Evolutionary conservation across 2,329 filamentous ascomycete genomes (phyloP).

Genomic region (Acarospora socialis): DNA sequence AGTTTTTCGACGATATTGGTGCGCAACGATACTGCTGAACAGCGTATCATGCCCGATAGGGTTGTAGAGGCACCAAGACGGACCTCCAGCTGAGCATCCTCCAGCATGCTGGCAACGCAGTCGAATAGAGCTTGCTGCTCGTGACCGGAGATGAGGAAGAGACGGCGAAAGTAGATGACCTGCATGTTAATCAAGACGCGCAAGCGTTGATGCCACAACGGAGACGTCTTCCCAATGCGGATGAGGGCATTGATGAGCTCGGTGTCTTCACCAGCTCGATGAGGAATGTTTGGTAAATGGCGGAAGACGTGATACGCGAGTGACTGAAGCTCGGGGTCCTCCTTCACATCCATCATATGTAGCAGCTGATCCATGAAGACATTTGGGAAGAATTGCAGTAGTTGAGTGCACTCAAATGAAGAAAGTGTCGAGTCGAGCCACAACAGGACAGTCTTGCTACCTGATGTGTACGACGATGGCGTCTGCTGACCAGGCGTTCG

Average conservation of each 20-base stretch:
- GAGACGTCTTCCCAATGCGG: slow-evolving; percentile 67
- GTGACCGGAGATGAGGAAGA: slow-evolving; percentile 66
- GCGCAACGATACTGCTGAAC: slow-evolving; percentile 69
- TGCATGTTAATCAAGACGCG: slow-evolving; percentile 96
- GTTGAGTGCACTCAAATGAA: slow-evolving; percentile 81
- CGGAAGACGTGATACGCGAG: slow-evolving; percentile 95
- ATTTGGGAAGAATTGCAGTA: slow-evolving; percentile 81
- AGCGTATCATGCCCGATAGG: slow-evolving; percentile 93
- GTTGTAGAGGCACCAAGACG: slow-evolving; percentile 85
- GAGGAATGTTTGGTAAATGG: slow-evolving; percentile 88
- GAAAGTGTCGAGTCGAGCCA: slow-evolving; percentile 89
- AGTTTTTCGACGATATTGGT: slow-evolving; percentile 62
- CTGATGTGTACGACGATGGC: slow-evolving; percentile 85
- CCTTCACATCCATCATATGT: slow-evolving; percentile 99
- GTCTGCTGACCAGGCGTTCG: slow-evolving; percentile 79
- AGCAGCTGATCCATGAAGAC: slow-evolving; percentile 83
- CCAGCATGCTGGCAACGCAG: slow-evolving; percentile 90
- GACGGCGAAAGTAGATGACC: slow-evolving; percentile 90
- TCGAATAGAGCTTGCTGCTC: slow-evolving; percentile 74
- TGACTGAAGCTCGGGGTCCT: slow-evolving; percentile 88
- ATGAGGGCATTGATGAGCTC: slow-evolving; percentile 77
- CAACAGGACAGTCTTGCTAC: slow-evolving; percentile 85
- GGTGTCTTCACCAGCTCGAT: slow-evolving; percentile 70
- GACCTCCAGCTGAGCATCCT: slow-evolving; percentile 84
- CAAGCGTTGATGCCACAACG: slow-evolving; percentile 90